Evolutionary conservation across 2,329 filamentous ascomycete genomes (phyloP).

Genomic region (Dactylella cylindrospora): DNA sequence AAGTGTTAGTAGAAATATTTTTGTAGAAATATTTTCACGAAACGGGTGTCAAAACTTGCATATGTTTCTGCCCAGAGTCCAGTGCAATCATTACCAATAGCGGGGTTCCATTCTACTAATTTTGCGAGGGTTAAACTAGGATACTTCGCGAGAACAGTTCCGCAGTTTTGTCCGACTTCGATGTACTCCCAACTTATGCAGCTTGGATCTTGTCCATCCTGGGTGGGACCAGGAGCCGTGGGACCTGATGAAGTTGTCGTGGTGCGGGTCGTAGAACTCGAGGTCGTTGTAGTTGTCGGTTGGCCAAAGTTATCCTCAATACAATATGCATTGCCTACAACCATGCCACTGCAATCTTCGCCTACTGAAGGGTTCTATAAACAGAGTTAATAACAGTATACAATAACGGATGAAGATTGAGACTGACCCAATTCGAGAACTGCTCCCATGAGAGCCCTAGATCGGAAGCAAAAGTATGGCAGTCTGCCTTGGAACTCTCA

Average conservation of each 20-base stretch:
- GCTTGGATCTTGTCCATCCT: constrained; percentile 4
- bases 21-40: no score
- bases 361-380: constrained; percentile 12
- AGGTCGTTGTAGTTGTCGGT: background rate
- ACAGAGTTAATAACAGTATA: background rate
- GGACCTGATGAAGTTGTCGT: constrained; percentile 1
- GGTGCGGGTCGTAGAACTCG: background rate
- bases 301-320: constrained; percentile 11
- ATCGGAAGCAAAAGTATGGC: constrained; percentile 5
- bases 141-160: background rate
- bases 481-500: constrained; percentile 7
- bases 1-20: background rate
- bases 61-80: constrained; percentile 5
- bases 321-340: constrained; percentile 16
- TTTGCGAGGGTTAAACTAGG: constrained; percentile 2
- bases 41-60: background rate
- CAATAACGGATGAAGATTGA: background rate
- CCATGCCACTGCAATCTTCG: constrained; percentile 6
- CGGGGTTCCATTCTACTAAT: constrained; percentile 8
- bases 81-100: constrained; percentile 7
- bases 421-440: constrained; percentile 2
- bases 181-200: constrained; percentile 14
- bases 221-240: constrained; percentile 8
- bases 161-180: background rate
- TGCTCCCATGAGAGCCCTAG: constrained; percentile 6